phyloP scores from a whole-genome alignment of 441 rosid species.

The Brassica balearica region DNA sequence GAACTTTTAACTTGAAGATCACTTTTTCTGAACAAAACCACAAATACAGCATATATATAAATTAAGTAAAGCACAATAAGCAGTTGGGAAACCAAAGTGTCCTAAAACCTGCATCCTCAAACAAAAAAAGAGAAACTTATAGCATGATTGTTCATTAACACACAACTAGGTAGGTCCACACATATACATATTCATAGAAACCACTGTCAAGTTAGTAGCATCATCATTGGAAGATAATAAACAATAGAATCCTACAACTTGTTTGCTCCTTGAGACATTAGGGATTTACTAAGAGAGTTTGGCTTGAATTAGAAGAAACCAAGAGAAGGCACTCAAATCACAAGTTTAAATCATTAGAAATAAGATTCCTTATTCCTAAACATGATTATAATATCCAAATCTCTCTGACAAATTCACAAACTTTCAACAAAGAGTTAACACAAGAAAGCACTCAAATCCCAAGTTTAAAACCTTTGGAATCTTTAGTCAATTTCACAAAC shows the following conservation, averaged over 20 bases:
- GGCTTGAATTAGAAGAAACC: background rate
- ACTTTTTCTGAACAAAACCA: conserved; percentile 45
- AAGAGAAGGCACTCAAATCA: background rate
- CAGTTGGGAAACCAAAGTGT: conserved; percentile 33
- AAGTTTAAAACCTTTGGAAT: background rate
- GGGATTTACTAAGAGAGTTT: background rate
- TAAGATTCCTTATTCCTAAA: conserved; percentile 7
- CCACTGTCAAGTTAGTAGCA: conserved; percentile 20
- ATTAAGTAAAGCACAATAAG: background rate
- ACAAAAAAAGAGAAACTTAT: conserved; percentile 38
- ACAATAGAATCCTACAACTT: background rate
- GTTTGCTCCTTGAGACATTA: background rate
- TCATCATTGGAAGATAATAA: background rate
- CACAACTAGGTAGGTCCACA: conserved; percentile 19
- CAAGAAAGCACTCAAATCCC: background rate
- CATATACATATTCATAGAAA: conserved; percentile 22
- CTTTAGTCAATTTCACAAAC: background rate
- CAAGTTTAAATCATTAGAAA: background rate
- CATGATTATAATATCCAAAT: background rate
- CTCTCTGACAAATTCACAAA: background rate
- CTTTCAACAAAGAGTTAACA: background rate
- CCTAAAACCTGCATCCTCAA: conserved; percentile 60
- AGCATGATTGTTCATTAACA: background rate
- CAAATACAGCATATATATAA: background rate
- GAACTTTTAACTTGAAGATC: conserved; percentile 57